Base-by-base conservation (phyloP, 176 grass and related monocot genomes). In the Aechmea fasciata region DNA sequence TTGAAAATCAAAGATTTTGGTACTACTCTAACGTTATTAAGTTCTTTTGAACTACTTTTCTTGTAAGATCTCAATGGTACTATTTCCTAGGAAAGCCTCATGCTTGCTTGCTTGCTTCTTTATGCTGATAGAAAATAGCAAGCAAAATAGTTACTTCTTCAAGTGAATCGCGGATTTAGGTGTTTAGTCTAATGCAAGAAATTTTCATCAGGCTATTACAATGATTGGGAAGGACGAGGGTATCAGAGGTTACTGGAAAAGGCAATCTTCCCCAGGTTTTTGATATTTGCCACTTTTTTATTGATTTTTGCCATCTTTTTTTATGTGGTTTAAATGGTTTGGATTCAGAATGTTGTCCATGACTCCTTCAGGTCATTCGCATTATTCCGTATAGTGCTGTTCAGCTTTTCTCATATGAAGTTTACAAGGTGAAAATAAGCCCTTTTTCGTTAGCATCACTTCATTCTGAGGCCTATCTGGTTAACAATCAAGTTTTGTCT, bases 341-440 rank as follows among this genome's bases (percentile, higher is more conserved):
- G 25, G 13, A 24, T 13, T 51, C 61, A 11, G 78, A 51, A 53
- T 69, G 26, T 15, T 26, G 9, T 9, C 7, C 50, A 18, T 92
- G 69, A 85, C 67, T 76, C 12, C n/a, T 80, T 52, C 69, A 99
- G 94, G 89, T 93, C 70, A 93, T 99, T 64, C 74, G 87, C 74
- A 99, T 99, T 71, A 79, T 93, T 82, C 89, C 89, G 59, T 99
- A 99, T 69, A 99, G 87, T 0, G 87, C 89, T 2, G 87, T 93
- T 52, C 94, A 99, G 57, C 94, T 99, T 28, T 99, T 99, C 83
- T 90, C 94, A 14, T 99, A 99, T 82, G 94, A 99, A 79, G 84
- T 90, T 77, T 99, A 93, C 84, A 99, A 99, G 94, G 93, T 92
- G 19, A 81, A 69, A 65, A 69, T 26, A 29, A 10, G 9, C 70